Conservation (phyloP, 164 flowering plant species). For the Hamamelis virginiana region DNA sequence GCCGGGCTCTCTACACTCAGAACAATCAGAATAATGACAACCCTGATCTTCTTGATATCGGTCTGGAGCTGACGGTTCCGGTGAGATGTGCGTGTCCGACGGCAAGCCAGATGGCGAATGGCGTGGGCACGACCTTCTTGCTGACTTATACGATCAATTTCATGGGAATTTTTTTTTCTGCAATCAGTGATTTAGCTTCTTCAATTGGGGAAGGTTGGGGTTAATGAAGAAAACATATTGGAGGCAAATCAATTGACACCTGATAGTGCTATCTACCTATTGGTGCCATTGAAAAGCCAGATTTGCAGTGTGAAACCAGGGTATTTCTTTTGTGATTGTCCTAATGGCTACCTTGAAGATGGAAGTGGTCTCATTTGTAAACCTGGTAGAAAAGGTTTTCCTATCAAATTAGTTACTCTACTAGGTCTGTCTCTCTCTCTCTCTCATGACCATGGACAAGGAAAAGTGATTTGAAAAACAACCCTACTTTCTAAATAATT, state of each 20-base stretch:
- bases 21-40: neutral
- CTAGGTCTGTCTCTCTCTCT: no score
- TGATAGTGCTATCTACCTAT: neutral
- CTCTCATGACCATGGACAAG: no score
- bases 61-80: constrained; percentile 18
- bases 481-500: no score
- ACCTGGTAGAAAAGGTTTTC: constrained; percentile 3
- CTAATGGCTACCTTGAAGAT: constrained; percentile 3
- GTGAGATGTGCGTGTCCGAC: constrained; percentile 39
- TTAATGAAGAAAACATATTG: neutral
- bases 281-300: constrained; percentile 26
- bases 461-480: no score
- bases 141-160: constrained; percentile 18
- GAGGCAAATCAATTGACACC: constrained; percentile 27
- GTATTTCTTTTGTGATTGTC: no score
- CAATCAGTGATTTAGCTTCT: constrained; percentile 9
- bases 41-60: neutral
- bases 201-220: constrained; percentile 20
- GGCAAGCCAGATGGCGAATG: constrained; percentile 11
- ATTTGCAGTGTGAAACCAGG: constrained; percentile 2
- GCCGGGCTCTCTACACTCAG: constrained; percentile 22
- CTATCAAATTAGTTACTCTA: constrained; percentile 6
- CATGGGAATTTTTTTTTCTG: no score
- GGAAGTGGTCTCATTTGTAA: neutral
- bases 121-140: constrained; percentile 6